Evolutionary conservation across 2,329 filamentous ascomycete species (phyloP), one percentile per base, ranked within the genome.

Genomic region (Pseudogymnoascus sp.): DNA sequence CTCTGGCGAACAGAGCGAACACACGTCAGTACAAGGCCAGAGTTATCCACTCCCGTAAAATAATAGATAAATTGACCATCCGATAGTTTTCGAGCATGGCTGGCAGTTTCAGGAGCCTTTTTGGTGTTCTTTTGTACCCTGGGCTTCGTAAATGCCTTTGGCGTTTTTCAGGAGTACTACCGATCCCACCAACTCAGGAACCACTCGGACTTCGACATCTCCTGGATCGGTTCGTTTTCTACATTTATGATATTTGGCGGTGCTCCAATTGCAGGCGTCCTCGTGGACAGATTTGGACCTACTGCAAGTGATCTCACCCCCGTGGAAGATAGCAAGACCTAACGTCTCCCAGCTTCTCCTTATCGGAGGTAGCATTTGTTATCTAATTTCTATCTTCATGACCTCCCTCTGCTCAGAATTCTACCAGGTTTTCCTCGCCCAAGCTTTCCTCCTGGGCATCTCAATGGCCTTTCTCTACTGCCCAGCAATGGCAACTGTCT

Each of bases 151-250:
- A 75, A 75, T 39, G 70, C 71, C 19, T 75, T 74, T 52, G 72
- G 74, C 3, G 69, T 73, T 2, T 74, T 73, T 61, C 69, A 74
- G 63, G 64, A 70, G 64, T 73, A 74, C 63, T 74, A 74, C 60
- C 26, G 33, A 2, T 60, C 60, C 16, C 60, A 64, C 1, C 62
- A 65, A 10, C 65, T 74, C 2, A 59, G 63, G 0, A 33, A 64
- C 8, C 65, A 71, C 12, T 69, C 69, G 0, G 62, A 65, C 7
- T 71, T 69, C 7, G 66, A 71, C 29, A 74, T 75, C 37, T 70
- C 73, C 26, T 75, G 72, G 72, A 69, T 74, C 29, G 72, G 72
- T 3, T 74, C 72, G 2, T 74, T 23, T 75, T 75, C 63, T 65
- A 71, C 19, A 63, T 74, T 4, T 70, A 68, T 58, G 55, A 19